Percentiles rank a stretch among this genome's conserved stretches.
These are phyloP conservation scores for Lachnellula willkommii DNA, from an alignment of 2,329 filamentous ascomycete species.

Conservation along the genomic window DNA sequence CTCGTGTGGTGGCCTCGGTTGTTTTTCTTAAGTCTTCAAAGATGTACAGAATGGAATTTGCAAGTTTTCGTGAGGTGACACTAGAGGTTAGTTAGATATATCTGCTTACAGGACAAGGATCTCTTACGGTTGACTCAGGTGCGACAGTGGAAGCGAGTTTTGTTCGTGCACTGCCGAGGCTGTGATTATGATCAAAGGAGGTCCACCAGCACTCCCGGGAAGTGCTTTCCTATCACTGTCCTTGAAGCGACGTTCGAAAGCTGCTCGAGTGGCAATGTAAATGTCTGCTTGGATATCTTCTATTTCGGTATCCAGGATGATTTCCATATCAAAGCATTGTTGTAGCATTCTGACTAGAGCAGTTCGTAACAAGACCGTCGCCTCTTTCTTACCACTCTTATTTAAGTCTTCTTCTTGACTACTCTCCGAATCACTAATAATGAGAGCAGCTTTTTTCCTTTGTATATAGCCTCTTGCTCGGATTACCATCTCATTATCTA, in stretches of 20 bases:
- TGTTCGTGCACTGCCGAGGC: not conserved
- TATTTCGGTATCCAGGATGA: not conserved
- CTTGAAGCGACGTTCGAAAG: not conserved
- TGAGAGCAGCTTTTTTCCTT: not conserved
- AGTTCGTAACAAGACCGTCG: not conserved
- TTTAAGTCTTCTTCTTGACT: not conserved
- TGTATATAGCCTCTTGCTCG: not conserved
- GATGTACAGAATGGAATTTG: not conserved
- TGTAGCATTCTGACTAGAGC: not conserved
- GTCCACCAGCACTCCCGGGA: not conserved
- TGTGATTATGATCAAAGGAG: not conserved
- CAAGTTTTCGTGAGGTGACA: not conserved
- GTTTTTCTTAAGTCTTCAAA: not conserved
- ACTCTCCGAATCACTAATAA: not conserved
- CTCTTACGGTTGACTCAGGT: not conserved
- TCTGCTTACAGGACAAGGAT: not conserved
- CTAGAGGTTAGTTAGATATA: not conserved
- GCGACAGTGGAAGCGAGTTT: not conserved
- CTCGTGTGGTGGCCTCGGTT: not conserved
- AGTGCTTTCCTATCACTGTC: not conserved
- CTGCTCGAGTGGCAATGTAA: not conserved
- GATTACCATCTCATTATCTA: not conserved
- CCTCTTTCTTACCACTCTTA: not conserved
- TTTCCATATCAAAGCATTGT: not conserved
- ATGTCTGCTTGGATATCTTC: not conserved